Base-by-base conservation (phyloP, 352 stramenopile species). In the Halophytophthora batemanensis region DNA sequence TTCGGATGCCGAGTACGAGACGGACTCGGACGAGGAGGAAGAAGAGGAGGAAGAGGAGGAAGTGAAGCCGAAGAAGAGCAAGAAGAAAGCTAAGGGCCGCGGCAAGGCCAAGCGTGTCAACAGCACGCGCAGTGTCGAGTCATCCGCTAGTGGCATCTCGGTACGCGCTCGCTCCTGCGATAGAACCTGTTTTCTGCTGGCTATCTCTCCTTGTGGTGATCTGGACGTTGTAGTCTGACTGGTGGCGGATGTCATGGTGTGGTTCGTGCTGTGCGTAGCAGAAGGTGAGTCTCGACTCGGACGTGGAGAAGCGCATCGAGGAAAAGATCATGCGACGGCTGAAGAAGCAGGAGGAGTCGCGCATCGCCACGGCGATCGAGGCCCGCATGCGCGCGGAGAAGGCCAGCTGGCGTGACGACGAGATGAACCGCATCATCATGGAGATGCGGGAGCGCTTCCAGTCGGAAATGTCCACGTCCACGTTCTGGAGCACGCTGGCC, bases 351-450 rank as follows among this genome's bases (percentile, higher is more conserved):
- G 83, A 94, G 51, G 83, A 94, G 60, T 82, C 75, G 46, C 81
- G 83, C 35, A 94, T 94, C 44, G 77, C 83, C 11, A 70, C 80
- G 47, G 83, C 83, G 18, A 94, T 94, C 34, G 83, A 94, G 67
- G 57, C 80, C 37, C 83, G 83, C 34, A 94, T 94, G 83, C 65
- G 68, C 29, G 73, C 77, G 28, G 79, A 89, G 34, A 94, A 94
- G 53, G 83, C 83, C n/a, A 90, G 82, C 45, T 94, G 83, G 83
- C 77, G 77, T 34, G 83, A 94, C 53, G 83, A 89, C 38, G 83
- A 94, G 61, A 94, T 94, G 83, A 94, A 94, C 64, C 82, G 82
- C 43, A 94, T 94, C 51, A 91, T 91, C 53, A 89, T 90, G 71
- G 81, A 94, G 57, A 91, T 94, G 79, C 77, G 83, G 31, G 82